Conservation (phyloP, 2,329 filamentous ascomycete species). For the Aspergillaceae sp. region DNA sequence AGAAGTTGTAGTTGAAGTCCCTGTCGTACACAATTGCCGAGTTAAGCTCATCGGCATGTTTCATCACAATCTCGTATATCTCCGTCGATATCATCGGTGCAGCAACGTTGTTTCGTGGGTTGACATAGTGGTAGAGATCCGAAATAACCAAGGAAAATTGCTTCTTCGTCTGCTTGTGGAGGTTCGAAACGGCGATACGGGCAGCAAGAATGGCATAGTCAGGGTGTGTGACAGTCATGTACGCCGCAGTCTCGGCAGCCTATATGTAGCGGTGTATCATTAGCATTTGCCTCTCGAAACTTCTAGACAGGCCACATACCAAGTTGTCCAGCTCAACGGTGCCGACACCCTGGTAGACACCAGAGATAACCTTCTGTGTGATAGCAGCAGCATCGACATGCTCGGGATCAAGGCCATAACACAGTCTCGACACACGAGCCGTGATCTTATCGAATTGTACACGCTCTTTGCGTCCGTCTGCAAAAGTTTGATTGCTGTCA, state of each 20-base stretch:
- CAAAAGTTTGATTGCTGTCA: slow-evolving; percentile 10
- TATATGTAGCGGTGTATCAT: slow-evolving; percentile 30
- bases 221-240: slow-evolving; percentile 99
- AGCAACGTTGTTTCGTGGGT: slow-evolving; percentile 74
- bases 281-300: neutral
- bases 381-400: slow-evolving; percentile 97
- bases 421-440: slow-evolving; percentile 90
- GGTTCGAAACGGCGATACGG: slow-evolving; percentile 96
- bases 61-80: slow-evolving; percentile 89
- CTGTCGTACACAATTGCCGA: slow-evolving; percentile 98
- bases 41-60: slow-evolving; percentile 93
- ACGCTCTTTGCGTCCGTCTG: slow-evolving; percentile 98
- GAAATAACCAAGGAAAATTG: slow-evolving; percentile 94
- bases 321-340: slow-evolving; percentile 95
- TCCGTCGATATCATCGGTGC: slow-evolving; percentile 93
- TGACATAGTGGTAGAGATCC: slow-evolving; percentile 92
- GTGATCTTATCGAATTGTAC: slow-evolving; percentile 99
- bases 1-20: slow-evolving; percentile 99
- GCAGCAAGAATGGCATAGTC: slow-evolving; percentile 98
- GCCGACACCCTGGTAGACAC: slow-evolving; percentile 96
- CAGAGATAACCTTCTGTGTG: slow-evolving; percentile 98
- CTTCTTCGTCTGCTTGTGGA: slow-evolving; percentile 99
- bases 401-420: slow-evolving; percentile 90
- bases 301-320: slow-evolving; percentile 48
- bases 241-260: slow-evolving; percentile 97